A percentile compares a stretch with the other conserved stretches of the same genome.
phyloP scores from a whole-genome alignment of 1,284 basidiomycete genomes.

The Paramarasmius palmivorus region DNA sequence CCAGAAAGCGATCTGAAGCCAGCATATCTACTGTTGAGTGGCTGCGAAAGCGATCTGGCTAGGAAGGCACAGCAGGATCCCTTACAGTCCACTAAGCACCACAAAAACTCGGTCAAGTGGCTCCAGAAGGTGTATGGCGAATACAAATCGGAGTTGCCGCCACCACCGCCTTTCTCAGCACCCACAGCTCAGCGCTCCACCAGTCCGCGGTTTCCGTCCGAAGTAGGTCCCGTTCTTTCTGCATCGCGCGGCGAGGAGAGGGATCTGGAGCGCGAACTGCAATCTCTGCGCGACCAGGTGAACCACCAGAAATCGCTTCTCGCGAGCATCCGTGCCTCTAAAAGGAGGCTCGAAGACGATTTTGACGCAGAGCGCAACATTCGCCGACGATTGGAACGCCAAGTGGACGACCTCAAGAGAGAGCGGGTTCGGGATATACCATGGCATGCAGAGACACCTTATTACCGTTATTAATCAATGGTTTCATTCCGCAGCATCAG shows the following conservation, averaged over 20 bases:
- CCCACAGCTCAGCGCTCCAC: not conserved
- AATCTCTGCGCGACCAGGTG: constrained; percentile 39
- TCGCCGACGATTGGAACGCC: constrained; percentile 43
- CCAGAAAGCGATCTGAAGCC: constrained; percentile 43
- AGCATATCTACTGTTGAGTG: constrained; percentile 51
- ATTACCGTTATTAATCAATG: constrained; percentile 2
- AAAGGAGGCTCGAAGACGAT: constrained; percentile 49
- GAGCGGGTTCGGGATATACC: constrained; percentile 25
- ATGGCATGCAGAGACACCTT: constrained; percentile 3
- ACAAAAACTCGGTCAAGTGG: constrained; percentile 40
- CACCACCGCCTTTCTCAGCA: not conserved
- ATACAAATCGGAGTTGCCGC: not conserved
- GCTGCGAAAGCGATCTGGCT: constrained; percentile 52
- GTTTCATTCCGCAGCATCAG: too few relatives aligned
- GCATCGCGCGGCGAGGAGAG: constrained; percentile 6
- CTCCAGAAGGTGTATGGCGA: constrained; percentile 54
- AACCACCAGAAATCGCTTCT: constrained; percentile 28
- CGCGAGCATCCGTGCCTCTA: constrained; percentile 34
- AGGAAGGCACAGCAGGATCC: constrained; percentile 26
- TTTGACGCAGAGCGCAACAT: constrained; percentile 37
- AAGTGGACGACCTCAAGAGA: constrained; percentile 34
- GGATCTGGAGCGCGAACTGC: constrained; percentile 41
- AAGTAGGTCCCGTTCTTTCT: not conserved
- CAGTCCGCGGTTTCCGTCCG: not conserved
- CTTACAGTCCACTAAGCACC: constrained; percentile 32